Percentiles rank a stretch among this genome's conserved stretches.
Evolutionary conservation across 805 yeast species (phyloP).

Genomic region (Saccharomyces cerevisiae): DNA sequence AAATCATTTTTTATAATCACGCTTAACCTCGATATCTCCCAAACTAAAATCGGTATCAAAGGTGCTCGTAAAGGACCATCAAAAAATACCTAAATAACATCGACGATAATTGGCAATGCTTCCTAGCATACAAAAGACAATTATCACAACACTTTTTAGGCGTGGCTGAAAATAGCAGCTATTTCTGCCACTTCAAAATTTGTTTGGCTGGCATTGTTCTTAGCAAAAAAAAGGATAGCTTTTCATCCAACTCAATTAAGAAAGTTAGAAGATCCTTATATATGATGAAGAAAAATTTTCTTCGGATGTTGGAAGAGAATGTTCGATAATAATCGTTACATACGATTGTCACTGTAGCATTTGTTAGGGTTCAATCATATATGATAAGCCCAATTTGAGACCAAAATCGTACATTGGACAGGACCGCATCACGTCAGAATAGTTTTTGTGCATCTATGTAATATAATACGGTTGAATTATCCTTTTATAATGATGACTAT

Average conservation of each 20-base stretch:
- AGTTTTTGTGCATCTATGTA: neutral
- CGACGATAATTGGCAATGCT: neutral
- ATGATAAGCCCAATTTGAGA: no score
- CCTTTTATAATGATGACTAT: neutral
- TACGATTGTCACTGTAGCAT: neutral
- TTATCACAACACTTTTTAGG: neutral
- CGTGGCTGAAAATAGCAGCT: neutral
- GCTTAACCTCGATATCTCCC: constrained; percentile 2
- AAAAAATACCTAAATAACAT: neutral
- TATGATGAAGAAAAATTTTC: neutral
- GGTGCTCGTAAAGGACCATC: neutral
- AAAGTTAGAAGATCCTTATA: neutral
- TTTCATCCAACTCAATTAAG: no score
- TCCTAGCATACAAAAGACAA: neutral
- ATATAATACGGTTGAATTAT: neutral
- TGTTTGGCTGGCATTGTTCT: no score
- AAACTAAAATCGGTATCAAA: neutral
- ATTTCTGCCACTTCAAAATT: neutral
- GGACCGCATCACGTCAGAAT: neutral
- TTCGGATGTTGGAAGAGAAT: neutral
- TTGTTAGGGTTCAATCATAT: neutral
- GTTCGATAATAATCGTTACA: neutral
- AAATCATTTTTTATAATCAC: constrained; percentile 29
- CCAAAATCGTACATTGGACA: neutral
- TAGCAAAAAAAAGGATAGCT: no score